These are phyloP conservation scores for Neophaeococcomyces mojaviensis DNA, from an alignment of 2,329 filamentous ascomycete genomes.

Conservation along the genomic window DNA sequence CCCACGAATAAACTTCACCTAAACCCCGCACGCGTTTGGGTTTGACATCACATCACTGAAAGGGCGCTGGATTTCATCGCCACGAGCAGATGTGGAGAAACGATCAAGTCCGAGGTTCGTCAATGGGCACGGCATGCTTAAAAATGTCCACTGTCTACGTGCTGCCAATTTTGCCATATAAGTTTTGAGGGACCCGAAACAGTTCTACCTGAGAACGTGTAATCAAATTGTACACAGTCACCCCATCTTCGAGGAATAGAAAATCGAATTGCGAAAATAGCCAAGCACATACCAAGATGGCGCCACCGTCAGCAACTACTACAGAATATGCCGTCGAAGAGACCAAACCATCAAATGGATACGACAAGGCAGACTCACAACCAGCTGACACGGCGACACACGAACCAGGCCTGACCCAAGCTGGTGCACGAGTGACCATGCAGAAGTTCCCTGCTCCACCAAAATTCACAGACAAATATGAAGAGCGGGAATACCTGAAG, in stretches of 20 bases:
- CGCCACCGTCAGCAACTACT: constrained; percentile 15
- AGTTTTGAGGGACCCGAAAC: too few species aligned
- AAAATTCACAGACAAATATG: constrained; percentile 37
- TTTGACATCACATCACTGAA: too few species aligned
- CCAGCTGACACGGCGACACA: constrained; percentile 17
- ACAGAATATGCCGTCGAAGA: constrained; percentile 11
- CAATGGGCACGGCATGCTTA: too few species aligned
- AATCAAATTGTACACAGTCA: too few species aligned
- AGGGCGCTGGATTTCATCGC: too few species aligned
- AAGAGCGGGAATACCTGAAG: constrained; percentile 49
- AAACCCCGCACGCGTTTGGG: too few species aligned
- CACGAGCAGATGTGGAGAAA: too few species aligned
- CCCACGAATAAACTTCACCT: too few species aligned
- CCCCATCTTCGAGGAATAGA: too few species aligned
- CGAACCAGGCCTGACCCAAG: constrained; percentile 14
- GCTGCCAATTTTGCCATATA: constrained; percentile 1
- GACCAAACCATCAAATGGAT: constrained; percentile 12
- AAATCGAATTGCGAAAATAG: background rate
- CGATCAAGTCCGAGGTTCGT: too few species aligned
- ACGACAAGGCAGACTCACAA: constrained; percentile 15
- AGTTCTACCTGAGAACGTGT: too few species aligned
- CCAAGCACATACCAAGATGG: constrained; percentile 11
- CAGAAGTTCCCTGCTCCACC: constrained; percentile 20
- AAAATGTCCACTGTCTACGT: background rate
- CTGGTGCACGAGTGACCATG: constrained; percentile 9